Percentiles rank a stretch among this genome's conserved stretches.
These are phyloP conservation scores for Dacryopinax spathularia DNA, from an alignment of 768 basidiomycete genomes.

Conservation along the genomic window DNA sequence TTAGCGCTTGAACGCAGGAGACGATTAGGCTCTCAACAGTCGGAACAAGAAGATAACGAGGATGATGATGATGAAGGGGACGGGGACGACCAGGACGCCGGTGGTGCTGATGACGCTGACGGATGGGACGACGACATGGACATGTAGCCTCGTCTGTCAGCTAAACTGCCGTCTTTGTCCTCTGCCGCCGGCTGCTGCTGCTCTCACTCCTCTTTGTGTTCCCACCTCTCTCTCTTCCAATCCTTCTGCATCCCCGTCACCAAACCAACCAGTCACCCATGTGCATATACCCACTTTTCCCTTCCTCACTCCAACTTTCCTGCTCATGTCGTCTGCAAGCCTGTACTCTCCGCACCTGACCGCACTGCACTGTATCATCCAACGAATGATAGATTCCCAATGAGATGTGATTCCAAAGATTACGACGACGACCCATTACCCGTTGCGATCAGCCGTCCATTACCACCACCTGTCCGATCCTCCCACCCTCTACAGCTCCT, in stretches of 20 bases:
- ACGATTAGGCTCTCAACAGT: too few species aligned
- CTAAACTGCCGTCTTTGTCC: not conserved
- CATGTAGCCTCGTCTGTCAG: not conserved
- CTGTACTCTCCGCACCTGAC: too few species aligned
- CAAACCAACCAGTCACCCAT: not conserved
- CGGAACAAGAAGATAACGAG: not conserved
- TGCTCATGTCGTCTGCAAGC: too few species aligned
- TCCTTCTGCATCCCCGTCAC: not conserved
- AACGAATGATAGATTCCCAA: too few species aligned
- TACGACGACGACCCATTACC: too few species aligned
- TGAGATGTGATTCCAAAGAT: not conserved
- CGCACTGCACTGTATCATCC: too few species aligned
- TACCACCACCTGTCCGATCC: too few species aligned
- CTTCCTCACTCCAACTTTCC: too few species aligned
- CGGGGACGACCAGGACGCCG: not conserved
- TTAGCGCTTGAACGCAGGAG: not conserved
- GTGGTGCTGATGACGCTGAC: not conserved
- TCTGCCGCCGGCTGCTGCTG: not conserved
- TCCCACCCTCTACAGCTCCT: not conserved
- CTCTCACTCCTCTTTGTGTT: not conserved
- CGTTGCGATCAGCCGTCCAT: too few species aligned
- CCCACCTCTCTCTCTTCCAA: not conserved
- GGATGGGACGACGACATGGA: not conserved
- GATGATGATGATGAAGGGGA: not conserved
- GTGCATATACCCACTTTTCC: not conserved